phyloP scores from a whole-genome alignment of 495 filamentous ascomycete genomes.

The Xylaria intraflava region DNA sequence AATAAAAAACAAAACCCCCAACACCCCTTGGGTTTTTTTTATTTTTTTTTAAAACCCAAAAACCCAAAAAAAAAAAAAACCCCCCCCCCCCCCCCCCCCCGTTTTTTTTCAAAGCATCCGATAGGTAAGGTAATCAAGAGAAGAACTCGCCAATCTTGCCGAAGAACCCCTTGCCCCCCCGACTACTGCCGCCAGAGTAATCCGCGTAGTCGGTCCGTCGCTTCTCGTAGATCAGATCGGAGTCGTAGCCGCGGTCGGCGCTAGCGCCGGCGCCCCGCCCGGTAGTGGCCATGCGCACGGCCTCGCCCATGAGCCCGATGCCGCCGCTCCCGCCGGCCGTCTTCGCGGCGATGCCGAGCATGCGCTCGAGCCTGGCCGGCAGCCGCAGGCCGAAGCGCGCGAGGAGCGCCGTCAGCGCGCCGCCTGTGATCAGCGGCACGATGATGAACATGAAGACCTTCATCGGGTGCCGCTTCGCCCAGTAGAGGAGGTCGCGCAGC shows the following conservation, averaged over 20 bases:
- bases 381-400: constrained; percentile 68
- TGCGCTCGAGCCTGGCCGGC: constrained; percentile 50
- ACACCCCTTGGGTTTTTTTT: too few relatives aligned
- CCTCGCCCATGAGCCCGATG: constrained; percentile 48
- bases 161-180: constrained; percentile 20
- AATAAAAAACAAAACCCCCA: too few relatives aligned
- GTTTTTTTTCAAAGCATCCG: too few relatives aligned
- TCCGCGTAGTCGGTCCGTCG: constrained; percentile 34
- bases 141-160: constrained; percentile 22
- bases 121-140: too few relatives aligned
- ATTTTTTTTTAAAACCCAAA: too few relatives aligned
- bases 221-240: constrained; percentile 33
- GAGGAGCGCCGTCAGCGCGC: constrained; percentile 65
- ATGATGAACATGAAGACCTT: constrained; percentile 82
- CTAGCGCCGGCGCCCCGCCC: constrained; percentile 15
- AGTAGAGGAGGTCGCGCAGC: constrained; percentile 65
- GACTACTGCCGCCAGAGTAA: constrained; percentile 19
- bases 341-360: constrained; percentile 48
- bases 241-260: constrained; percentile 27
- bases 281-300: constrained; percentile 35
- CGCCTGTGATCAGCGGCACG: constrained; percentile 76
- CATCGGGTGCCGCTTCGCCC: constrained; percentile 68
- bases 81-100: too few relatives aligned
- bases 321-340: constrained; percentile 48
- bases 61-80: too few relatives aligned